Conservation (phyloP, 257 asterid species). For the Fraxinus excelsior region DNA sequence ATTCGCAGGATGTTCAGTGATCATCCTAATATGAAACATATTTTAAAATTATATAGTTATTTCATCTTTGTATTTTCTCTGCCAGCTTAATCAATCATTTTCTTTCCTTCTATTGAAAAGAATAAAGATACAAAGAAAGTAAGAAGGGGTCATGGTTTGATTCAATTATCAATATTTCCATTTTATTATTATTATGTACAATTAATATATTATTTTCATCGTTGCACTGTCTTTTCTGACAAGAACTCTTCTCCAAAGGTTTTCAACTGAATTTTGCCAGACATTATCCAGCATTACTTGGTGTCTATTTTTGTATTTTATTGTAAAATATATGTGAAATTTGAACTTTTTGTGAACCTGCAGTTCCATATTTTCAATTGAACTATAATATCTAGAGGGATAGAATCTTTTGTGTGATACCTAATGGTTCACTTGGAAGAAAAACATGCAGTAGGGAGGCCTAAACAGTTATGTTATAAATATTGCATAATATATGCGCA, state of each 20-base stretch:
- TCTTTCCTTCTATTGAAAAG: neutral
- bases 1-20: neutral
- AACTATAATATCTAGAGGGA: neutral
- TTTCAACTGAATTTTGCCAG: neutral
- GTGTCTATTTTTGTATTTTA: neutral
- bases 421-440: neutral
- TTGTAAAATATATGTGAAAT: neutral
- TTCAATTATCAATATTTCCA: too few species aligned
- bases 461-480: neutral
- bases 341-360: neutral
- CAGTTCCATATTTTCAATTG: neutral
- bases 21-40: slow-evolving; percentile 7
- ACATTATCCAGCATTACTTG: neutral
- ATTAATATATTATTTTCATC: neutral
- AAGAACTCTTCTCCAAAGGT: neutral
- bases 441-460: slow-evolving; percentile 2
- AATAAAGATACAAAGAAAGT: neutral
- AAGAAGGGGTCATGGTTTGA: neutral
- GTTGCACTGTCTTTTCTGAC: neutral
- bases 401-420: neutral
- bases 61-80: neutral
- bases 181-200: neutral
- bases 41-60: neutral
- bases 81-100: neutral
- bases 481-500: neutral